These are phyloP conservation scores for Elasticomyces elasticus DNA, from an alignment of 495 filamentous ascomycete genomes.

Conservation along the genomic window DNA sequence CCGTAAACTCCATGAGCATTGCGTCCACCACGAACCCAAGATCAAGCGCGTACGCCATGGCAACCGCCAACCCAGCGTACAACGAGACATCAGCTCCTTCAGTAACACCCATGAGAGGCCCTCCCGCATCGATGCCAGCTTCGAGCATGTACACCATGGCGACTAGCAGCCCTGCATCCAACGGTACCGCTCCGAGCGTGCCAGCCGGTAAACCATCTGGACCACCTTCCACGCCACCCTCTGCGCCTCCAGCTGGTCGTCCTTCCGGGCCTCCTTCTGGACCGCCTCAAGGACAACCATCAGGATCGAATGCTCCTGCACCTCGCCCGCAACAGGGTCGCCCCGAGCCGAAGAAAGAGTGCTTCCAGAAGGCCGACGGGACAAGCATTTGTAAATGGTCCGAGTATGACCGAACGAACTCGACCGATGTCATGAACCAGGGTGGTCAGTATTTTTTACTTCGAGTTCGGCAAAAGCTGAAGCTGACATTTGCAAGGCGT, in stretches of 20 bases:
- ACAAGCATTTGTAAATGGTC: background rate
- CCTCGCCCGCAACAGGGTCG: background rate
- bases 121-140: too few species aligned
- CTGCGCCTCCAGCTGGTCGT: background rate
- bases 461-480: background rate
- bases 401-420: background rate
- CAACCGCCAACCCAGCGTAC: background rate
- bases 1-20: background rate
- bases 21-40: background rate
- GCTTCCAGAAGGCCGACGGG: constrained; percentile 4
- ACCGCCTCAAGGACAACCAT: background rate
- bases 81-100: too few species aligned
- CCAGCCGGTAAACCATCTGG: background rate
- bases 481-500: background rate
- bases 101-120: too few species aligned
- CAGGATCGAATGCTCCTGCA: background rate
- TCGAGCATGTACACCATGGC: background rate
- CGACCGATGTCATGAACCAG: background rate
- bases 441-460: background rate
- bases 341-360: background rate
- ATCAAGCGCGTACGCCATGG: background rate
- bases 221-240: background rate
- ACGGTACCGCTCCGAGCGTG: background rate
- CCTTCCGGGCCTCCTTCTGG: background rate
- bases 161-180: too few species aligned